phyloP scores from a whole-genome alignment of 176 grass and related monocot genomes.

The sorghum (Sorghum bicolor) region Sorghum_bicolor_NCBIv3 NC_012870.2:706501-707000 shows the following conservation, averaged over 20 bases:
- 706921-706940: constrained; percentile 95
- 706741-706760: background rate
- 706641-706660: background rate
- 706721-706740: background rate
- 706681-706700: background rate
- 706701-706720: background rate
- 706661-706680: constrained; percentile 9
- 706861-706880: background rate
- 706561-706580: background rate
- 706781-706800: background rate
- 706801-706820: constrained; percentile 1
- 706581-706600: background rate
- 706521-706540: background rate
- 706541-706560: background rate
- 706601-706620: background rate
- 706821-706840: background rate
- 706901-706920: constrained; percentile 79
- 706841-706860: background rate
- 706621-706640: background rate
- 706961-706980: constrained; percentile 70
- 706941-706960: constrained; percentile 84
- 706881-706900: constrained; percentile 28
- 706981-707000: constrained; percentile 88
- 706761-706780: background rate
- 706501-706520: background rate